Conservation (phyloP, 2,329 filamentous ascomycete species). For the Sporothrix curviconia region DNA sequence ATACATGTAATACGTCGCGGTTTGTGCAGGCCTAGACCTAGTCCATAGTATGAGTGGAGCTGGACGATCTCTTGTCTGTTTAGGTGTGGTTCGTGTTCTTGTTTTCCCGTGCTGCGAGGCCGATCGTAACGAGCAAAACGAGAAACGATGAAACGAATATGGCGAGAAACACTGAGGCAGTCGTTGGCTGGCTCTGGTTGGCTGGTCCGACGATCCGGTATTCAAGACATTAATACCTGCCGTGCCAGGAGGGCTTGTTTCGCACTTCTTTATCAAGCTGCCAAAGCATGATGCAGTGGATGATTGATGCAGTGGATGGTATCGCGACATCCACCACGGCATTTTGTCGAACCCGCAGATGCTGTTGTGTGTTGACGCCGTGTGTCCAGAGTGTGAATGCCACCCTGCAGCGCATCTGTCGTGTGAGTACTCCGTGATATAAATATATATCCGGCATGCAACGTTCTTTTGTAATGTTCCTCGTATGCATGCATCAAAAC, state of each 20-base stretch:
- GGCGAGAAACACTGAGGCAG: neutral
- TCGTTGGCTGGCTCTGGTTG: neutral
- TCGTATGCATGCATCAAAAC: no score
- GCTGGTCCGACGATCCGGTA: conserved; percentile 5
- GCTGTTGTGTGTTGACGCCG: neutral
- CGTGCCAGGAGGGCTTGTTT: no score
- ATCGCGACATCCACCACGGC: neutral
- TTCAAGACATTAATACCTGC: neutral
- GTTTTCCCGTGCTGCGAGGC: neutral
- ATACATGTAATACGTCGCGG: no score
- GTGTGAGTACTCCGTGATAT: neutral
- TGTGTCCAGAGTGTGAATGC: neutral
- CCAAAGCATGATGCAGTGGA: neutral
- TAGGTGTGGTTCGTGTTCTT: neutral
- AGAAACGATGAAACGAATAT: no score
- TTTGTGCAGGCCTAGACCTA: no score
- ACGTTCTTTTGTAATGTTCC: neutral
- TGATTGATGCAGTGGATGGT: neutral
- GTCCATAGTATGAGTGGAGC: no score
- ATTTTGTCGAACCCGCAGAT: neutral
- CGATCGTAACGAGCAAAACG: neutral
- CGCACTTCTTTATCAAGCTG: neutral
- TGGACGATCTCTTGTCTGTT: neutral
- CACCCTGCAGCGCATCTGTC: no score
- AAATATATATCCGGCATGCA: neutral